Evolutionary conservation across 495 filamentous ascomycete species (phyloP).

Genomic region (Friedmanniomyces simplex): DNA sequence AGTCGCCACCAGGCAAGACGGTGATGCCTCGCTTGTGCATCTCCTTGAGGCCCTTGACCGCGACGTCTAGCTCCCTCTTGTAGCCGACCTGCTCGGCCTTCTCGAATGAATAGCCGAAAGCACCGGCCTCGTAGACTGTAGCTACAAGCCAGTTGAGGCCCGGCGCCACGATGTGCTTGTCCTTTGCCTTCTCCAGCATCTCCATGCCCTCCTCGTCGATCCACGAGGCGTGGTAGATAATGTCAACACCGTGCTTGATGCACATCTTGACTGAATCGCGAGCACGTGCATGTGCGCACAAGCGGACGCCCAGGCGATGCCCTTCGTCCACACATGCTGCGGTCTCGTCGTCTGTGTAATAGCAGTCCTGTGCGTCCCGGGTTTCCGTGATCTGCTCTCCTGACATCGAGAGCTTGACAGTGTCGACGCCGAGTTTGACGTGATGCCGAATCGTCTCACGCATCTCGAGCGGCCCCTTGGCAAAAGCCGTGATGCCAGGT

Average conservation of each 20-base stretch:
- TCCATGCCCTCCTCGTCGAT: conserved; percentile 42
- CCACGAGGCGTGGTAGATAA: conserved; percentile 43
- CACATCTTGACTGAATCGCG: conserved; percentile 40
- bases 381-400: conserved; percentile 39
- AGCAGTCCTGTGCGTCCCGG: conserved; percentile 39
- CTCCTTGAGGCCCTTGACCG: conserved; percentile 35
- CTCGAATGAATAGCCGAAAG: conserved; percentile 38
- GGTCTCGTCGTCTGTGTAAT: conserved; percentile 40
- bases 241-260: conserved; percentile 38
- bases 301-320: conserved; percentile 34
- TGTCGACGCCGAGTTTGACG: conserved; percentile 39
- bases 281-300: conserved; percentile 43
- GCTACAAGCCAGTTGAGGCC: conserved; percentile 39
- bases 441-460: conserved; percentile 37
- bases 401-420: conserved; percentile 45
- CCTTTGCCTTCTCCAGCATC: conserved; percentile 37
- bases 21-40: conserved; percentile 41
- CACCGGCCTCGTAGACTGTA: conserved; percentile 35
- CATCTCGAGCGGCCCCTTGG: conserved; percentile 39
- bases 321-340: conserved; percentile 44
- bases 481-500: conserved; percentile 39
- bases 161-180: conserved; percentile 38
- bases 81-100: conserved; percentile 40
- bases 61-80: conserved; percentile 35
- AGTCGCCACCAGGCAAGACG: conserved; percentile 42